phyloP scores from a whole-genome alignment of 2,329 filamentous ascomycete species.

The Clarireedia monteithiana region DNA sequence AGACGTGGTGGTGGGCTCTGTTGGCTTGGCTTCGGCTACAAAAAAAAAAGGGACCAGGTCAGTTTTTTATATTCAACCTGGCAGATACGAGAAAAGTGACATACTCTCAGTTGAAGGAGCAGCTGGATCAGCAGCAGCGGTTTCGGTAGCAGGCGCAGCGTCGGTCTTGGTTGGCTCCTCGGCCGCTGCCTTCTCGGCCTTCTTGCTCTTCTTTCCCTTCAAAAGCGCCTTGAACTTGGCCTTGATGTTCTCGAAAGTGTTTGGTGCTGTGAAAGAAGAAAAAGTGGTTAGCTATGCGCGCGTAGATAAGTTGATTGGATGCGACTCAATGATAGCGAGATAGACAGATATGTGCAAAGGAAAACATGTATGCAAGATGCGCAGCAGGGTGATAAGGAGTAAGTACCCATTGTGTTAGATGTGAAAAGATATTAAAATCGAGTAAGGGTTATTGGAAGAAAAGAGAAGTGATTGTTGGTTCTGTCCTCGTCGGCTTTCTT shows the following conservation, averaged over 20 bases:
- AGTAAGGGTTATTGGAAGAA: not conserved
- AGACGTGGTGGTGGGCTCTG: no score
- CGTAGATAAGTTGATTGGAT: not conserved
- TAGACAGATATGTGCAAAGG: not conserved
- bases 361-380: not conserved
- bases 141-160: slow-evolving; percentile 9
- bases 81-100: not conserved
- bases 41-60: slow-evolving; percentile 4
- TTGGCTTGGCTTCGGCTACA: slow-evolving; percentile 12
- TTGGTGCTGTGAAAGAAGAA: slow-evolving; percentile 21
- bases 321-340: not conserved
- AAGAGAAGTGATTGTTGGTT: not conserved
- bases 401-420: slow-evolving; percentile 6
- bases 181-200: slow-evolving; percentile 12
- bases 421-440: not conserved
- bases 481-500: not conserved
- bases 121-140: slow-evolving; percentile 8
- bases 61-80: not conserved
- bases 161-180: slow-evolving; percentile 5
- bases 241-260: slow-evolving; percentile 25
- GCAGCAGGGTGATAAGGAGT: not conserved
- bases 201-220: slow-evolving; percentile 24
- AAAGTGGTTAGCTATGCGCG: not conserved
- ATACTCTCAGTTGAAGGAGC: not conserved
- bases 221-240: slow-evolving; percentile 27